Base-by-base conservation (phyloP, 192 early-diverging fungal species). In the Umbelopsis ramanniana region DNA sequence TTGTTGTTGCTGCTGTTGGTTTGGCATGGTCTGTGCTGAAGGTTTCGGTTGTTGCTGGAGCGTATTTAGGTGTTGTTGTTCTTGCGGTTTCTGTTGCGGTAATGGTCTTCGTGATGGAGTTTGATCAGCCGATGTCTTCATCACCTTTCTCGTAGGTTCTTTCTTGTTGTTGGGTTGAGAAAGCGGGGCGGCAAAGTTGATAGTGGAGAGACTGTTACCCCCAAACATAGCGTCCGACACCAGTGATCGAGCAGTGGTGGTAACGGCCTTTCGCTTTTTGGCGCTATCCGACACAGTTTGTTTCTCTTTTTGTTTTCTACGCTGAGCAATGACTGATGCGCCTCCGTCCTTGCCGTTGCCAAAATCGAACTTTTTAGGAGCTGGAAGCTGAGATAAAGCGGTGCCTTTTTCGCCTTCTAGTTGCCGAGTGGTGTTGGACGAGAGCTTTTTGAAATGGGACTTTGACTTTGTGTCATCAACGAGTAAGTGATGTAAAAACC, bases 401-500 rank as follows among this genome's bases (percentile, higher is more conserved):
- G 50, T 52, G 46, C 53, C 43, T 40, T 73, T 67, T 33, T 73
- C 63, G 29, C 45, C 52, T 40, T 71, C 75, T 8, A 71, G 71
- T 69, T 71, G 72, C 29, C 70, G 60, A 68, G 73, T 74, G 10
- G 76, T 74, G 45, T 50, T 71, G 35, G 46, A 52, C 26, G 72
- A 87, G 37, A 90, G 83, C 69, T 87, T 90, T 67, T 82, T 84
- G 74, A 79, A 81, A 71, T 67, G 82, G 53, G 43, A 79, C 69
- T 60, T 81, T 72, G 67, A 55, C 46, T 77, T 81, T 29, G n/a
- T 67, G 35, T 83, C 86, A 47, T 90, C 86, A 46, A 88, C 81
- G 38, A 82, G 71, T 29, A 85, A 75, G 63, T 91, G 85, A 57
- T 94, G 91, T 73, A 92, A 79, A 72, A 92, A 91, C 93, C 93